A percentile compares a stretch with the other conserved stretches of the same genome.
Conservation (phyloP, 176 grass and related monocot genomes). For the Ampelocalamus luodianensis region DNA sequence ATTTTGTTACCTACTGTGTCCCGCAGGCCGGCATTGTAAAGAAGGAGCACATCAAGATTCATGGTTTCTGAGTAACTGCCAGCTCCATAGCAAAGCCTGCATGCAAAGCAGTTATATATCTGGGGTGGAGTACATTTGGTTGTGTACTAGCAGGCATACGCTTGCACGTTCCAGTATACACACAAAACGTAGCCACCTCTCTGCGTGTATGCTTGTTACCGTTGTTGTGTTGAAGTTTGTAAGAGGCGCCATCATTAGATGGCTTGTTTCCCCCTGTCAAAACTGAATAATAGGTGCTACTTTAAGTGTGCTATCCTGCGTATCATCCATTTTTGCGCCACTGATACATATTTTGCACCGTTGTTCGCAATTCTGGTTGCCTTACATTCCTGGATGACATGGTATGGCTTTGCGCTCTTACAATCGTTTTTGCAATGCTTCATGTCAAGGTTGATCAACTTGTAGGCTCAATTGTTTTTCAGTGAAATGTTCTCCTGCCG, state of each 20-base stretch:
- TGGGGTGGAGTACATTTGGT: conserved; percentile 44
- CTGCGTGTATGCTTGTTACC: conserved; percentile 54
- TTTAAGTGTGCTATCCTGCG: not conserved
- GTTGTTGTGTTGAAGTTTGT: conserved; percentile 30
- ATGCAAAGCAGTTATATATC: conserved; percentile 47
- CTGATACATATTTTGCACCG: not conserved
- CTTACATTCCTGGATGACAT: not conserved
- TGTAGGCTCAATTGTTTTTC: not conserved
- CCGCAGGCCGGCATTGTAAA: conserved; percentile 92
- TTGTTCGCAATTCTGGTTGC: not conserved
- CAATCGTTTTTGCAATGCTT: not conserved
- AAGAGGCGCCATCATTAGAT: conserved; percentile 54
- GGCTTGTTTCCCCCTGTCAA: conserved; percentile 54
- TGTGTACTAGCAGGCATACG: conserved; percentile 49
- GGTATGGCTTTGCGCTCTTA: not conserved
- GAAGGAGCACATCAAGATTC: conserved; percentile 98
- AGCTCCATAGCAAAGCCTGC: conserved; percentile 34
- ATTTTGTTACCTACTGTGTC: conserved; percentile 11
- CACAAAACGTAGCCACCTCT: conserved; percentile 47
- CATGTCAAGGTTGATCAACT: not conserved
- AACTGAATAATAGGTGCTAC: conserved; percentile 54
- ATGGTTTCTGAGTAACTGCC: conserved; percentile 88
- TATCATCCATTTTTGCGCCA: not conserved
- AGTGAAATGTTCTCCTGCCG: not conserved
- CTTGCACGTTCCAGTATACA: conserved; percentile 25